These are phyloP conservation scores for Thymus mandschuricus DNA, from an alignment of 257 asterid genomes.

Conservation along the genomic window DNA sequence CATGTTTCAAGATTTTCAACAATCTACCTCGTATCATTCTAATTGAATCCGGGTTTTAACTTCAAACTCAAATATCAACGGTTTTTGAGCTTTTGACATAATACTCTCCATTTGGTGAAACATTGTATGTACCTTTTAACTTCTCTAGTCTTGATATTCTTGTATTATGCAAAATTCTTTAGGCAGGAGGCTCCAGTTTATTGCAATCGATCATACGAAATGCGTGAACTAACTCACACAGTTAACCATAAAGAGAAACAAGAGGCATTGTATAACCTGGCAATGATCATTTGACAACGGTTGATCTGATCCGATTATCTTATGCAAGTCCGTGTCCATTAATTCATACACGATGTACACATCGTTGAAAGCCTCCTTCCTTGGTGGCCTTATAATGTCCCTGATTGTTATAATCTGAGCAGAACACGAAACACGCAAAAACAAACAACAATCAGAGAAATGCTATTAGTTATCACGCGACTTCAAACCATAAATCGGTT, in stretches of 20 bases:
- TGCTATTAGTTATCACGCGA: background rate
- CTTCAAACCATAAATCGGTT: background rate
- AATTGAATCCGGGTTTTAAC: background rate
- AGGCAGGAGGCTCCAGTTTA: background rate
- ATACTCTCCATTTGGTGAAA: background rate
- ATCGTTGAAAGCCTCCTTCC: constrained; percentile 22
- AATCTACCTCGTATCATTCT: background rate
- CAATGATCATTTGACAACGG: constrained; percentile 22
- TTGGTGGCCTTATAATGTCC: constrained; percentile 30
- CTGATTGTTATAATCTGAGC: constrained; percentile 27
- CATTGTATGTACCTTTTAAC: no score
- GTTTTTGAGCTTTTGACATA: background rate
- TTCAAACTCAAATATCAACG: background rate
- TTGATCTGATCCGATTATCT: constrained; percentile 22
- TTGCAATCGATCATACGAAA: background rate
- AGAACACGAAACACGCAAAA: background rate
- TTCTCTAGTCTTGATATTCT: no score
- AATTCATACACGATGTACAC: constrained; percentile 32
- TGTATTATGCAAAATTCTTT: background rate
- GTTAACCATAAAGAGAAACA: background rate
- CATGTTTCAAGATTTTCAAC: background rate
- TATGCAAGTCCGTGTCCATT: constrained; percentile 31
- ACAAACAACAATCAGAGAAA: background rate
- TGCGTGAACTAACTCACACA: background rate
- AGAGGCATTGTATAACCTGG: constrained; percentile 22